Conservation (phyloP, 2,329 filamentous ascomycete species). For the Aureobasidium sp. region DNA sequence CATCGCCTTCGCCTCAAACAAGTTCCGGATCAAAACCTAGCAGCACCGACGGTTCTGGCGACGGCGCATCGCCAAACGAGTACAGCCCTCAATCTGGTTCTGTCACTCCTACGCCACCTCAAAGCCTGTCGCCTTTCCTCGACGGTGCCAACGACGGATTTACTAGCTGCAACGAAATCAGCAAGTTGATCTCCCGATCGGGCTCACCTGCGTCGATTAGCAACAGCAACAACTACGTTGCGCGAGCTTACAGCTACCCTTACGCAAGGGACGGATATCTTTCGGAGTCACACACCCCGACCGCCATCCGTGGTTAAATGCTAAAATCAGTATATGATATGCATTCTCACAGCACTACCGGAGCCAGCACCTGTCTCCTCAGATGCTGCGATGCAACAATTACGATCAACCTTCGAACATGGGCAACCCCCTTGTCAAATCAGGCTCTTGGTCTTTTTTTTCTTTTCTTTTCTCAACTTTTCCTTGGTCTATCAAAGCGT, state of each 20-base stretch:
- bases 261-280: conserved; percentile 28
- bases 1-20: conserved; percentile 17
- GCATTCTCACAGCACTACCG: not conserved
- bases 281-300: conserved; percentile 26
- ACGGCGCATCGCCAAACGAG: conserved; percentile 9
- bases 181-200: conserved; percentile 21
- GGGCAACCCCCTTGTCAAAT: not conserved
- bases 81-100: conserved; percentile 15
- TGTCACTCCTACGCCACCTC: conserved; percentile 14
- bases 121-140: conserved; percentile 18
- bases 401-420: conserved; percentile 1
- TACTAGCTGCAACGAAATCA: conserved; percentile 20
- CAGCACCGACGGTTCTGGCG: conserved; percentile 11
- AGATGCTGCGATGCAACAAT: not conserved
- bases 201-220: conserved; percentile 25
- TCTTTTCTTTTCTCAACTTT: not conserved
- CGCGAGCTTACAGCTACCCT: conserved; percentile 27
- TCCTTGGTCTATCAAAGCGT: conserved; percentile 11
- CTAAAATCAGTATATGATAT: not conserved
- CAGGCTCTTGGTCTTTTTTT: not conserved
- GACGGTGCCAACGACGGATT: conserved; percentile 23
- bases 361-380: not conserved
- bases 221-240: conserved; percentile 20
- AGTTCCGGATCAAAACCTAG: conserved; percentile 2
- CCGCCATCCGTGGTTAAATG: conserved; percentile 28